Base-by-base conservation (phyloP, 176 grass and related monocot genomes). In the Aegilops tauschii region DNA sequence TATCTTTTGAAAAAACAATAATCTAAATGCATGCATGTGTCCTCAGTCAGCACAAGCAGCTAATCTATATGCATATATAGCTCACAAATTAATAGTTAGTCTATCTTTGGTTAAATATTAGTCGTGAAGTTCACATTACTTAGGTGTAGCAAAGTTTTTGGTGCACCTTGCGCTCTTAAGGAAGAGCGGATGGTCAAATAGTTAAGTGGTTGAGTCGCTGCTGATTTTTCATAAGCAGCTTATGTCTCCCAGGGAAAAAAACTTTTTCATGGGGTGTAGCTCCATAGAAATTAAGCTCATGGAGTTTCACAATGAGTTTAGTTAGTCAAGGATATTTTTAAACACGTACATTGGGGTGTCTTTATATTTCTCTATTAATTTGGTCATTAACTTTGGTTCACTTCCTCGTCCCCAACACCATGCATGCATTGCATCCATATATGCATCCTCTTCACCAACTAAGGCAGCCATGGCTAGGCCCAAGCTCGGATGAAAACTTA, bases 191-290 rank as follows among this genome's bases (percentile, higher is more conserved):
- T 14, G 77, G 69, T 18, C 54, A 39, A 75, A 49, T 21, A 71
- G 18, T 21, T 13, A 69, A 76, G 86, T 81, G 59, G 8, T 34
- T 31, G 70, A 86, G 78, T 86, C 1, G 83, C 86, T 88, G 90
- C 86, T 77, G 76, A 18, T 77, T 91, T 91, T 91, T 88, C 82
- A 81, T 65, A 80, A 11, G 90, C 90, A 77, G 90, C 39, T 29
- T 84, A n/a, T 44, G 42, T 79, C 2, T 35, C 47, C 8, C 45
- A 68, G 47, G 59, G 61, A 12, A 4, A 47, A 70, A 70, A 77
- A 2, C 23, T 52, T 82, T 69, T 85, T 71, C 72, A 63, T 69
- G 28, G 32, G 62, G 70, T 54, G 29, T 64, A 36, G 39, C 68
- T 87, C 85, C 69, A 75, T 10, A 80, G 3, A 87, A 90, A 74